Evolutionary conservation across 1,284 basidiomycete species (phyloP).

Genomic region (Ustilago esculenta): DNA sequence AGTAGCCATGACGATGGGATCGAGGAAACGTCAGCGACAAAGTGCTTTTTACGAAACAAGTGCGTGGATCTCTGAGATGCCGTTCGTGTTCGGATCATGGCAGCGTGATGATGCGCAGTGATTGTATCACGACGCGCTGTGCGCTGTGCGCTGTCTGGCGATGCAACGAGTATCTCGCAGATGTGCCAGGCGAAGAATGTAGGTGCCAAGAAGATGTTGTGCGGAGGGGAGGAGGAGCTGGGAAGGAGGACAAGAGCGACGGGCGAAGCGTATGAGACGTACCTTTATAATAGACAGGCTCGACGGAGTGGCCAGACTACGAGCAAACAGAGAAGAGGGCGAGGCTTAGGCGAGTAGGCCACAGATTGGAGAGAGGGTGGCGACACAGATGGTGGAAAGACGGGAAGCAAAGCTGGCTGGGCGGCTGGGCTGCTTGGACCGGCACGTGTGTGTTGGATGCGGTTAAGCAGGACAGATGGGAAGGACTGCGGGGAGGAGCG

Average conservation of each 20-base stretch:
- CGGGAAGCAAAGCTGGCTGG: slow-evolving; percentile 2
- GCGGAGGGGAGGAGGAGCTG: not conserved
- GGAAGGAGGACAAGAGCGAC: not conserved
- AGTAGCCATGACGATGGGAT: slow-evolving; percentile 24
- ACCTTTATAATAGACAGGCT: slow-evolving; percentile 15
- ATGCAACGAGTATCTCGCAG: not conserved
- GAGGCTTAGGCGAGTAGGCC: slow-evolving; percentile 1
- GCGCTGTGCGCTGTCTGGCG: not conserved
- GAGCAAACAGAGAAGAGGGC: not conserved
- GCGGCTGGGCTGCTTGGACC: not conserved
- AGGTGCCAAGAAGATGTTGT: not conserved
- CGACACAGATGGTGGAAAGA: slow-evolving; percentile 12
- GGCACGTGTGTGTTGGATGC: too few species aligned
- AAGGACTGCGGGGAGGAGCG: not conserved
- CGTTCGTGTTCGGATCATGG: too few species aligned
- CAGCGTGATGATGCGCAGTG: not conserved
- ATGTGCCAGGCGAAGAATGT: not conserved
- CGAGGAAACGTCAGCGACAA: slow-evolving; percentile 15
- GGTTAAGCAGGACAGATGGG: not conserved
- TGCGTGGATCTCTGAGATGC: too few species aligned
- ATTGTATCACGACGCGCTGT: not conserved
- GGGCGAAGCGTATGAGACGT: not conserved
- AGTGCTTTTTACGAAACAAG: not conserved
- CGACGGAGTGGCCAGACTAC: not conserved
- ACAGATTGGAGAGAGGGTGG: not conserved